phyloP scores from a whole-genome alignment of 306 rosid genomes.

The Pyrus pyrifolia region DNA sequence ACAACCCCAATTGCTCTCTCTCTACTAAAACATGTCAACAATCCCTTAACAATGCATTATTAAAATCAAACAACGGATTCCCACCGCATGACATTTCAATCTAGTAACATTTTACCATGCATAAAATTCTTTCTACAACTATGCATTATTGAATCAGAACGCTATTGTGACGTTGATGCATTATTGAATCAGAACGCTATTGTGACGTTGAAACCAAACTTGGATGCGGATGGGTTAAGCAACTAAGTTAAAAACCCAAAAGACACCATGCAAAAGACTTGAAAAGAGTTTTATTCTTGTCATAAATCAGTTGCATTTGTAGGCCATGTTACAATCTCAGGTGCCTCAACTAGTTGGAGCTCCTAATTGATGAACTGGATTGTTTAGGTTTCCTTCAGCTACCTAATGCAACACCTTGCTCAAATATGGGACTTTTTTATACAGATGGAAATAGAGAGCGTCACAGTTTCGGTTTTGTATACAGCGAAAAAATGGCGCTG shows the following conservation, averaged over 20 bases:
- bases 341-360: slow-evolving; percentile 2
- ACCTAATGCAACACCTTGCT: background rate
- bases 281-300: background rate
- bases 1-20: background rate
- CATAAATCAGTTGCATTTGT: background rate
- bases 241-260: background rate
- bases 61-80: too few relatives aligned
- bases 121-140: too few relatives aligned
- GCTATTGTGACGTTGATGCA: too few relatives aligned
- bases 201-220: too few relatives aligned
- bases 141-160: too few relatives aligned
- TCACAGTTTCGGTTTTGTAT: background rate
- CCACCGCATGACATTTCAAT: too few relatives aligned
- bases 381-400: background rate
- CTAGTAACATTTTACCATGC: too few relatives aligned
- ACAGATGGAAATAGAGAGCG: background rate
- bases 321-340: background rate
- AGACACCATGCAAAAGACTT: background rate
- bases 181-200: too few relatives aligned
- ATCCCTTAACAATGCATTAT: too few relatives aligned
- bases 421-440: background rate
- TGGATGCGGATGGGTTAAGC: too few relatives aligned
- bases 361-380: background rate
- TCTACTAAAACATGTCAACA: background rate
- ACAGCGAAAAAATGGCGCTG: slow-evolving; percentile 2